phyloP scores from a whole-genome alignment of 208 protist species.

The Leishmania mexicana region DNA sequence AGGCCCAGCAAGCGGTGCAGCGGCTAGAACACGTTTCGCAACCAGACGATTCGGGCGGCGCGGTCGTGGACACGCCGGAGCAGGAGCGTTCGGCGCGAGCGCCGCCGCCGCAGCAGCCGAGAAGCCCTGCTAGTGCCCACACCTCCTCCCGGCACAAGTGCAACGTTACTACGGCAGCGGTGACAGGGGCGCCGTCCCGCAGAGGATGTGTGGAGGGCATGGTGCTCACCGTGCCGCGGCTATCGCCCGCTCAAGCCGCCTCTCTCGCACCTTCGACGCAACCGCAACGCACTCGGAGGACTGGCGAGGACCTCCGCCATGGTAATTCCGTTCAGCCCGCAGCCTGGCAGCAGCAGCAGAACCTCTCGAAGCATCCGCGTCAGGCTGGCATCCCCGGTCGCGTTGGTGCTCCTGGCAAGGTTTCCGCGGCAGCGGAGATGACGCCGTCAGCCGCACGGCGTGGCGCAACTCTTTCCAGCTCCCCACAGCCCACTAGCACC shows the following conservation, averaged over 20 bases:
- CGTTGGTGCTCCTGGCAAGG: conserved; percentile 6
- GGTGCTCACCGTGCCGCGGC: conserved; percentile 6
- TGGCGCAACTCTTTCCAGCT: not conserved
- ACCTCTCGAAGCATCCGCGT: not conserved
- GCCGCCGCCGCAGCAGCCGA: conserved; percentile 18
- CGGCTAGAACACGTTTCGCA: not conserved
- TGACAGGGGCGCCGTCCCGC: not conserved
- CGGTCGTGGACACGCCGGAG: not conserved
- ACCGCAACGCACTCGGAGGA: not conserved
- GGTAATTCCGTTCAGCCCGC: not conserved
- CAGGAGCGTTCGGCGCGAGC: not conserved
- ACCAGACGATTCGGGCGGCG: not conserved
- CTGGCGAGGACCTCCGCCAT: not conserved
- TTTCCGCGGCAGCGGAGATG: not conserved
- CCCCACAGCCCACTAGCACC: not conserved
- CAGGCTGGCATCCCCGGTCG: not conserved
- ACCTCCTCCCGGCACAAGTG: not conserved
- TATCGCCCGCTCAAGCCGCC: not conserved
- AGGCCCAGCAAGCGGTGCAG: not conserved
- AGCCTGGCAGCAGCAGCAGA: not conserved
- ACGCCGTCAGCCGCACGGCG: not conserved
- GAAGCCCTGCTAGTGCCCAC: not conserved
- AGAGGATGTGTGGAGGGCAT: not conserved
- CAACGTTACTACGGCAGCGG: not conserved
- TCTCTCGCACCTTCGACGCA: not conserved